Base-by-base conservation (phyloP, 2,329 filamentous ascomycete genomes). In the Alternaria consortialis region DNA sequence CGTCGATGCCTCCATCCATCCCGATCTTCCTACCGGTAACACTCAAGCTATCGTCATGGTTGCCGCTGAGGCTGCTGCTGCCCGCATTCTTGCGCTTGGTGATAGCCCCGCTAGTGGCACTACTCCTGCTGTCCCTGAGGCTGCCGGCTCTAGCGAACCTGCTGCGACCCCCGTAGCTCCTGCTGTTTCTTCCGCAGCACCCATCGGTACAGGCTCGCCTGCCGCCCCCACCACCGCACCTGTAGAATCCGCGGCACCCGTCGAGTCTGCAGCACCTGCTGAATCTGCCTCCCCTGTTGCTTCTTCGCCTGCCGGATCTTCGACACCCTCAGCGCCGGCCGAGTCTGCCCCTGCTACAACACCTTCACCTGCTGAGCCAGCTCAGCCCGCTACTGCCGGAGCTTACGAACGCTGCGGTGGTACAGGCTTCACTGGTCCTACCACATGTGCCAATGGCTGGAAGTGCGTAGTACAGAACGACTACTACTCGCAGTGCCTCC, bases 1-100 rank as follows among this genome's bases (percentile, higher is more conserved):
- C 1, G 81, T 83, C 2, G 81, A 83, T 60, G 81, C 79, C 1
- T 80, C 77, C 0, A 79, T 83, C 25, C 90, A 91, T 79, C 89
- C 90, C 0, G 89, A 90, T 64, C 86, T 91, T 67, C 84, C 88
- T 3, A 88, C 88, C 0, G 87, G 88, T 17, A 92, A 92, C 77
- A 90, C 90, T 2, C 86, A 87, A 48, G 85, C 87, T 1, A 84
- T 87, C 39, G 86, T 91, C 67, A 87, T 91, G 73, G 82, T 88
- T 36, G 87, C 84, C 17, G 85, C 88, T 17, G 89, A 91, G 80
- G 83, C 84, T 42, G 88, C 88, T 8, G 84, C 84, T 5, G 81
- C 82, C 66, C 84, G 78, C 66, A 85, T 86, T 61, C 68, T 86
- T 17, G 82, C 81, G 17, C 67, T 84, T 20, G 63, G 63, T n/a